phyloP scores from a whole-genome alignment of 2,329 filamentous ascomycete species.

The Aspergillus melleus region DNA sequence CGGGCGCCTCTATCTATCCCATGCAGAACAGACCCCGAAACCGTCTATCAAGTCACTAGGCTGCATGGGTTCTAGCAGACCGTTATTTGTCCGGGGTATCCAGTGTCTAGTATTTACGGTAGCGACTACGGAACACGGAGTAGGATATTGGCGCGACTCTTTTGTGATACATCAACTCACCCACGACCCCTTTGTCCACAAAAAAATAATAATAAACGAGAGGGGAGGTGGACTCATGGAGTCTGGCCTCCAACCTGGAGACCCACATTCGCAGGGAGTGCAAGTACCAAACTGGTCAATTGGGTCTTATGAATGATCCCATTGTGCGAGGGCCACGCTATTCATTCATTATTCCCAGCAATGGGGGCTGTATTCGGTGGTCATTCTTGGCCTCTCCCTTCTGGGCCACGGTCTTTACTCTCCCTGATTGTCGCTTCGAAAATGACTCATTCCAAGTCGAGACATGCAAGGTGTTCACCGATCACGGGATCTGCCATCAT shows the following conservation, averaged over 20 bases:
- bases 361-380: too few species aligned
- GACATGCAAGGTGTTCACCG: background rate
- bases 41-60: background rate
- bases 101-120: background rate
- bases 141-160: background rate
- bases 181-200: background rate
- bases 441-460: background rate
- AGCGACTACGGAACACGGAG: background rate
- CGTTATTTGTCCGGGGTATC: slow-evolving; percentile 5
- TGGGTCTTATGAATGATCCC: background rate
- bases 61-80: slow-evolving; percentile 5
- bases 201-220: background rate
- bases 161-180: slow-evolving; percentile 6
- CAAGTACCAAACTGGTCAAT: background rate
- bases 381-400: background rate
- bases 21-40: background rate
- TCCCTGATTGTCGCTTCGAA: background rate
- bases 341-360: background rate
- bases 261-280: background rate
- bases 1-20: background rate
- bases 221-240: too few species aligned
- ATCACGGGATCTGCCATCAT: background rate
- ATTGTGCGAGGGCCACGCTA: background rate
- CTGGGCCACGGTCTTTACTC: background rate
- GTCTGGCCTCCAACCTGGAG: background rate